Base-by-base conservation (phyloP, 2,329 filamentous ascomycete genomes). In the Botrytis paeoniae region DNA sequence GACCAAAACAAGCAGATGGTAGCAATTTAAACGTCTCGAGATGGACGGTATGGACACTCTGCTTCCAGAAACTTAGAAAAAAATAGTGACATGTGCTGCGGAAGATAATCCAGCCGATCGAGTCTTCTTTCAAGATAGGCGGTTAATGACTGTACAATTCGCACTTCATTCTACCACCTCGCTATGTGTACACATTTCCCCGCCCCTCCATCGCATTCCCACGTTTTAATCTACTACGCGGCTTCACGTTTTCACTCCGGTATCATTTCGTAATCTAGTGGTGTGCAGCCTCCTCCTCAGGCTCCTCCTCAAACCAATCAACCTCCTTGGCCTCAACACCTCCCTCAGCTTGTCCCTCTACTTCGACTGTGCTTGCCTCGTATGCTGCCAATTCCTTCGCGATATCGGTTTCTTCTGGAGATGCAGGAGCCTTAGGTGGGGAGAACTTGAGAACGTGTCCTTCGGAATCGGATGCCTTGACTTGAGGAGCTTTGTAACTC, bases 321-420 rank as follows among this genome's bases (percentile, higher is more conserved):
- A 87, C 85, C 74, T 88, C 83, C 74, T 75, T 85, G 73, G 88
- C 86, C 77, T 86, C 86, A 82, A 89, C 87, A 77, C 87, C 88
- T 75, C 85, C 83, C 78, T 87, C 86, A 78, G 92, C 89, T 84
- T 93, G 90, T 78, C 95, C 95, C 88, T 98, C 95, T 78, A 98
- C 91, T 85, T 99, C 96, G 79, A 98, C 95, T 80, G 91, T 89
- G 88, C 97, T 94, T 83, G 86, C 89, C 89, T 98, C 95, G 89
- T 99, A 99, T 83, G 94, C 91, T 87, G 96, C 92, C 83, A 99
- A 86, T 84, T 93, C 95, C 84, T 89, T 92, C 82, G 95, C 94
- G 77, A 99, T 92, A 85, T 97, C 93, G 84, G 91, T 86, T 89
- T 98, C 95, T 85, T 98, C 96, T 82, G 96, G 96, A 51, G 94